phyloP scores from a whole-genome alignment of 2,329 filamentous ascomycete species.

The Diplodia sapinea region DNA sequence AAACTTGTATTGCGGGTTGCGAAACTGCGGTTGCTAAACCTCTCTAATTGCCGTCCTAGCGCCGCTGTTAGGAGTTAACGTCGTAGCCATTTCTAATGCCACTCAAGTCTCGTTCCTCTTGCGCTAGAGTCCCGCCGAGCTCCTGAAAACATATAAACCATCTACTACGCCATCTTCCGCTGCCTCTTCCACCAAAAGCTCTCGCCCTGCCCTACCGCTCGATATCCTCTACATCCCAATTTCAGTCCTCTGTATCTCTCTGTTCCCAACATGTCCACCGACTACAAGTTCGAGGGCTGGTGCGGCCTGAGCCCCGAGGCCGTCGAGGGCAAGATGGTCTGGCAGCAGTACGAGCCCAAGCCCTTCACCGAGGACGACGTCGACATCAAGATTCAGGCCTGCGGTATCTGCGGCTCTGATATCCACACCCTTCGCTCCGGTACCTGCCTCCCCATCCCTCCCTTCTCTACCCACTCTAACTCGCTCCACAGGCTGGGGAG shows the following conservation, averaged over 20 bases:
- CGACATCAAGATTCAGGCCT: slow-evolving; percentile 51
- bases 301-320: slow-evolving; percentile 58
- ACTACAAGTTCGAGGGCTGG: slow-evolving; percentile 64
- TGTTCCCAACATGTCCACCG: slow-evolving; percentile 34
- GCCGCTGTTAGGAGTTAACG: slow-evolving; percentile 30
- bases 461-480: slow-evolving; percentile 38
- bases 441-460: not conserved
- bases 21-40: too few species aligned
- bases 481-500: slow-evolving; percentile 51
- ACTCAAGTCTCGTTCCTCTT: not conserved
- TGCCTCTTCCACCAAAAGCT: not conserved
- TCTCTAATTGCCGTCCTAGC: not conserved
- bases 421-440: slow-evolving; percentile 32
- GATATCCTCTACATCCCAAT: too few species aligned
- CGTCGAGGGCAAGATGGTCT: slow-evolving; percentile 61
- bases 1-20: too few species aligned
- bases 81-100: slow-evolving; percentile 2
- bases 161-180: not conserved
- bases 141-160: slow-evolving; percentile 8
- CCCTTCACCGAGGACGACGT: slow-evolving; percentile 49
- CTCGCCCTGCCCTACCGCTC: not conserved
- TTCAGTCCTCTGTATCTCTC: not conserved
- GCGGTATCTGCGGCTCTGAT: slow-evolving; percentile 41
- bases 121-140: not conserved
- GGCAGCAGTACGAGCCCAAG: slow-evolving; percentile 57